These are phyloP conservation scores for Marasmius sp. DNA, from an alignment of 1,284 basidiomycete species.

Conservation along the genomic window DNA sequence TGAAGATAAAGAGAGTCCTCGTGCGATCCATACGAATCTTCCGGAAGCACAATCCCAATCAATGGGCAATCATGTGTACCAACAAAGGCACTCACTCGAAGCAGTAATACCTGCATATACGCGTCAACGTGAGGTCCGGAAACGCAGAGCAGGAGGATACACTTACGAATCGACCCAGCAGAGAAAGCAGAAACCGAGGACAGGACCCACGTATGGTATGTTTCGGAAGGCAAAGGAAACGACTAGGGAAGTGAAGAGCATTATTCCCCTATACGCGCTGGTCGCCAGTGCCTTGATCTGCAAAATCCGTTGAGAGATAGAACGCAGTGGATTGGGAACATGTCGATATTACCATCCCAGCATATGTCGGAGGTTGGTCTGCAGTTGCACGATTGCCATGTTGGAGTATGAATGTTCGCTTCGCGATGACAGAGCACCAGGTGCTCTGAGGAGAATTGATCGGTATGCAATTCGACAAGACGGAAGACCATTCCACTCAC, in stretches of 20 bases:
- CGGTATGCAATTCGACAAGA: no score
- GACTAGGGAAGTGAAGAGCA: conserved; percentile 75
- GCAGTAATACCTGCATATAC: conserved; percentile 71
- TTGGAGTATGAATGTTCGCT: conserved; percentile 64
- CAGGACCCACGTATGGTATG: conserved; percentile 63
- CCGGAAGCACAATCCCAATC: not conserved
- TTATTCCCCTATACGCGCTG: conserved; percentile 75
- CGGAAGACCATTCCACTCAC: conserved; percentile 39
- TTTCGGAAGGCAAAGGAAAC: conserved; percentile 64
- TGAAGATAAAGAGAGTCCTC: conserved; percentile 64
- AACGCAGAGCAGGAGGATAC: not conserved
- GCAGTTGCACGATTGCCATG: conserved; percentile 56
- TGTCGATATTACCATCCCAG: conserved; percentile 41
- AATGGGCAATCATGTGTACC: not conserved
- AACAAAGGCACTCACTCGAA: conserved; percentile 64
- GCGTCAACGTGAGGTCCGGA: conserved; percentile 5
- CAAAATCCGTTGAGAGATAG: no score
- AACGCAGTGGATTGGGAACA: no score
- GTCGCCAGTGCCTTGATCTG: conserved; percentile 66
- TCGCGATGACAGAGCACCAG: conserved; percentile 73
- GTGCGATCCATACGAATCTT: conserved; percentile 78
- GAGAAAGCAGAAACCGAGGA: conserved; percentile 65
- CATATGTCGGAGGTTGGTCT: conserved; percentile 57
- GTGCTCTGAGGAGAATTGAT: conserved; percentile 48
- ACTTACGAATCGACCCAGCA: conserved; percentile 86